phyloP scores from a whole-genome alignment of 306 rosid species.

The Cucurbita ficifolia region DNA sequence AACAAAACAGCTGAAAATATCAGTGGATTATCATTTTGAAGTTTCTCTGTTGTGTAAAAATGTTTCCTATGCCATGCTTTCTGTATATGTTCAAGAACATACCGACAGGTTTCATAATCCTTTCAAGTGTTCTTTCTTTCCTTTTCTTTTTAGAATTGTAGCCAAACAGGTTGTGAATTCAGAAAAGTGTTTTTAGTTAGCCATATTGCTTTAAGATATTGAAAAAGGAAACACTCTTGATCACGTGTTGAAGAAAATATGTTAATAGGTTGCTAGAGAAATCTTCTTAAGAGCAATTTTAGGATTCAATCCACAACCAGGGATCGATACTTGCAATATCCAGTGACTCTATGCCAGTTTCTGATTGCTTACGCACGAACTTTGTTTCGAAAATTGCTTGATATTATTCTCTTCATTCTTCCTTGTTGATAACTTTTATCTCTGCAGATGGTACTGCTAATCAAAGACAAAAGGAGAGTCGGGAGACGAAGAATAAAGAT shows the following conservation, averaged over 20 bases:
- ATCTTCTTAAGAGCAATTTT: neutral
- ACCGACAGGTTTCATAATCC: neutral
- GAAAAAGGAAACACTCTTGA: neutral
- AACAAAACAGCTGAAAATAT: neutral
- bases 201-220: neutral
- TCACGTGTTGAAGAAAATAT: neutral
- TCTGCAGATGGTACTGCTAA: slow-evolving; percentile 25
- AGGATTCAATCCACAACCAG: neutral
- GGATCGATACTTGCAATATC: neutral
- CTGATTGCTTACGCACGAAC: neutral
- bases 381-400: neutral
- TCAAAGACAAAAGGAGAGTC: slow-evolving; percentile 27
- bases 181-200: neutral
- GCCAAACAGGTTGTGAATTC: neutral
- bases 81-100: neutral
- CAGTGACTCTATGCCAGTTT: neutral
- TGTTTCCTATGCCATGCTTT: neutral
- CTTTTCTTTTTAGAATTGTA: neutral
- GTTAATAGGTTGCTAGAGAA: neutral
- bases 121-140: neutral
- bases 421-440: neutral
- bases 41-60: neutral
- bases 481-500: slow-evolving; percentile 24
- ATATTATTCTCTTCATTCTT: neutral
- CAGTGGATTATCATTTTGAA: neutral